phyloP scores from a whole-genome alignment of 2,329 filamentous ascomycete species.

The Penicillium sp. region DNA sequence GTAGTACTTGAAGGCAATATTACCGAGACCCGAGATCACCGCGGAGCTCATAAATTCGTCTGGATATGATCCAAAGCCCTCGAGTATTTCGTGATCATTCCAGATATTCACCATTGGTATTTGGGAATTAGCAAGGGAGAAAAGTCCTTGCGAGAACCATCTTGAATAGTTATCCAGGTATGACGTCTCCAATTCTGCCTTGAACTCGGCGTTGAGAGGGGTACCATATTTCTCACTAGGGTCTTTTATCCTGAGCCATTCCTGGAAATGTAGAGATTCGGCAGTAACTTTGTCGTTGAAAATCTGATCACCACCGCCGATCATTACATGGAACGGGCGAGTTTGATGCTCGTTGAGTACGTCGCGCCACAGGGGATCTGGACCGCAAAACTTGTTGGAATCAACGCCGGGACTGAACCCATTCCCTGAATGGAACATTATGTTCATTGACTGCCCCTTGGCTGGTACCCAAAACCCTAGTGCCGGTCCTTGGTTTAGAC shows the following conservation, averaged over 20 bases:
- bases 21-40: conserved; percentile 87
- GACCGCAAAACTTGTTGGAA: conserved; percentile 80
- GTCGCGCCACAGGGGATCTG: conserved; percentile 96
- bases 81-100: conserved; percentile 92
- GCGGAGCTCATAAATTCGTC: conserved; percentile 89
- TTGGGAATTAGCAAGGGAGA: conserved; percentile 88
- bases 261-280: conserved; percentile 75
- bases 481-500: conserved; percentile 88
- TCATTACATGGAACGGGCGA: conserved; percentile 95
- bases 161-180: conserved; percentile 86
- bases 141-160: conserved; percentile 97
- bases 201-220: conserved; percentile 79
- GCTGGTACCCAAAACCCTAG: conserved; percentile 95
- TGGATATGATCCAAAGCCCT: conserved; percentile 92
- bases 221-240: conserved; percentile 77
- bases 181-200: conserved; percentile 84
- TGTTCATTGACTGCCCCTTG: conserved; percentile 86
- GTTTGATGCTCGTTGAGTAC: conserved; percentile 91
- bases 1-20: conserved; percentile 97
- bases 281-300: conserved; percentile 88
- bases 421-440: conserved; percentile 99
- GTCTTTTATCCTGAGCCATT: conserved; percentile 84
- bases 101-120: conserved; percentile 99
- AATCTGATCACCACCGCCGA: conserved; percentile 95
- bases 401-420: conserved; percentile 86